Conservation (phyloP, 2,329 filamentous ascomycete genomes). For the Alternaria angustiovoidea region DNA sequence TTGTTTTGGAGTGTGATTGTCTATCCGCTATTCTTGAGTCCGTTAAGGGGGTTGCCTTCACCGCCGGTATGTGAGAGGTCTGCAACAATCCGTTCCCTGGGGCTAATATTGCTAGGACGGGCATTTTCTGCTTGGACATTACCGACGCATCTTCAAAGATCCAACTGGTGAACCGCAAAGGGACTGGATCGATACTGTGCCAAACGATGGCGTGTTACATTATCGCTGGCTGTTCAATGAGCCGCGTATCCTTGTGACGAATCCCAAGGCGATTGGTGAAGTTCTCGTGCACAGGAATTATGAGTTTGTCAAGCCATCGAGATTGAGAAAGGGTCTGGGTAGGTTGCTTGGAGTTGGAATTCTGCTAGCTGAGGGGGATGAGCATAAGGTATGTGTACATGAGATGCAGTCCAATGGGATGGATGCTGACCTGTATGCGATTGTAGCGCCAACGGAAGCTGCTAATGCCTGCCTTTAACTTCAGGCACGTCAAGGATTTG, state of each 20-base stretch:
- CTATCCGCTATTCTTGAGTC: slow-evolving; percentile 67
- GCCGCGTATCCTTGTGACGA: slow-evolving; percentile 56
- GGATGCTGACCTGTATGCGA: slow-evolving; percentile 10
- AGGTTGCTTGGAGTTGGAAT: slow-evolving; percentile 75
- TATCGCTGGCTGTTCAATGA: slow-evolving; percentile 60
- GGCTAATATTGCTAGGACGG: slow-evolving; percentile 26
- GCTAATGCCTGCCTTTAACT: slow-evolving; percentile 60
- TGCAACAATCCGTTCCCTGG: not conserved
- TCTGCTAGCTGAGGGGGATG: slow-evolving; percentile 86
- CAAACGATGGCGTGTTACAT: slow-evolving; percentile 64
- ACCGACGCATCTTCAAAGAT: slow-evolving; percentile 51
- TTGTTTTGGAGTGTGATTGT: slow-evolving; percentile 58
- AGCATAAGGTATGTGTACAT: slow-evolving; percentile 69
- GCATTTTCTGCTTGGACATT: slow-evolving; percentile 54
- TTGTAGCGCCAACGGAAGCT: slow-evolving; percentile 55
- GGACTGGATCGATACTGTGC: slow-evolving; percentile 62
- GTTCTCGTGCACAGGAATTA: slow-evolving; percentile 61
- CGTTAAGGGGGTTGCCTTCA: slow-evolving; percentile 64
- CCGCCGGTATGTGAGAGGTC: slow-evolving; percentile 55
- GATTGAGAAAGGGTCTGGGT: slow-evolving; percentile 63
- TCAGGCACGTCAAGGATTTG: slow-evolving; percentile 60
- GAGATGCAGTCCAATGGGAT: not conserved
- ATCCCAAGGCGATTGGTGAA: slow-evolving; percentile 58
- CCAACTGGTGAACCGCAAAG: slow-evolving; percentile 56
- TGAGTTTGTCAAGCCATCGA: slow-evolving; percentile 59